Conservation (phyloP, 2,329 filamentous ascomycete genomes). For the Penicillium concentricum region DNA sequence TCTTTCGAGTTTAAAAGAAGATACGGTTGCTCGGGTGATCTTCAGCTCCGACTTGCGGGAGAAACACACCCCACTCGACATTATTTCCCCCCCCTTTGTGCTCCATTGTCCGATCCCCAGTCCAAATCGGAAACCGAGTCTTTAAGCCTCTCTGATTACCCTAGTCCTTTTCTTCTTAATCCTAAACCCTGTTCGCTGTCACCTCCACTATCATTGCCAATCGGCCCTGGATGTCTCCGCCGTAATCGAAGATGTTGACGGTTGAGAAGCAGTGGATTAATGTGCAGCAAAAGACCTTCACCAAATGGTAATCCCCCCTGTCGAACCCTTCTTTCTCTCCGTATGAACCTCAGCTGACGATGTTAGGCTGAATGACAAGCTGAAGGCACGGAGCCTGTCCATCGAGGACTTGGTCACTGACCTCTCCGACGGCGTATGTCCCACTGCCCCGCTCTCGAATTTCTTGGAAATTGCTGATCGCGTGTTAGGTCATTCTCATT, state of each 20-base stretch:
- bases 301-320: slow-evolving; percentile 72
- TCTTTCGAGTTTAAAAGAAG: background rate
- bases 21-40: slow-evolving; percentile 11
- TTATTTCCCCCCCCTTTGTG: slow-evolving; percentile 1
- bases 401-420: slow-evolving; percentile 87
- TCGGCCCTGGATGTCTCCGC: slow-evolving; percentile 33
- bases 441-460: background rate
- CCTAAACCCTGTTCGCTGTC: slow-evolving; percentile 7
- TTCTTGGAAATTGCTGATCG: slow-evolving; percentile 4
- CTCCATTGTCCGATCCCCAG: slow-evolving; percentile 8
- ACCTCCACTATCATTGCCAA: slow-evolving; percentile 13
- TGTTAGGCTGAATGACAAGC: slow-evolving; percentile 88
- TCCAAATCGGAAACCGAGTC: slow-evolving; percentile 12
- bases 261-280: slow-evolving; percentile 65
- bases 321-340: background rate
- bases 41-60: slow-evolving; percentile 8
- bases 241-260: slow-evolving; percentile 42
- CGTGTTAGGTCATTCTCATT: slow-evolving; percentile 77
- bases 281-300: slow-evolving; percentile 98
- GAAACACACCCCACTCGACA: slow-evolving; percentile 2
- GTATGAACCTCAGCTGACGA: background rate
- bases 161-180: background rate
- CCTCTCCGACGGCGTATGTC: slow-evolving; percentile 85
- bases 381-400: slow-evolving; percentile 72
- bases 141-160: slow-evolving; percentile 4